A percentile compares a stretch with the other conserved stretches of the same genome.
Conservation (phyloP, 2,329 filamentous ascomycete genomes). For the Phialophora tarda region DNA sequence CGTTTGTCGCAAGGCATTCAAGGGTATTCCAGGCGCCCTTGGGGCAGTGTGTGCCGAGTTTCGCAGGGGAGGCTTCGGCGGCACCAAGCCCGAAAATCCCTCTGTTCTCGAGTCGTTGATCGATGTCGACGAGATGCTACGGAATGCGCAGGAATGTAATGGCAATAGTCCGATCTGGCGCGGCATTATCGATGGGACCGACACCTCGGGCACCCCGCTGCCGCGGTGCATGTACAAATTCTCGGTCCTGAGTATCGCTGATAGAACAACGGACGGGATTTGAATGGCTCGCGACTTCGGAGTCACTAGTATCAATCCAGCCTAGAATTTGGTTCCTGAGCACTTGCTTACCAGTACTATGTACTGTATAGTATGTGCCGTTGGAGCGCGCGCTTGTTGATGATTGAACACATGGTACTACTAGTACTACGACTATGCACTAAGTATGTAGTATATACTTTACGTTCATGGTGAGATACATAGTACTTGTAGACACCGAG, state of each 20-base stretch:
- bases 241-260: background rate
- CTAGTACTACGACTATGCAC: no score
- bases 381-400: no score
- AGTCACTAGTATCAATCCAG: no score
- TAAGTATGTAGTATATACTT: no score
- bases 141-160: conserved; percentile 1
- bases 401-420: no score
- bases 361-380: no score
- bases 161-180: background rate
- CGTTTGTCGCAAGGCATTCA: background rate
- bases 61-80: background rate
- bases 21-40: background rate
- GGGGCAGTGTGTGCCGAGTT: background rate
- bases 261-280: no score
- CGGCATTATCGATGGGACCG: background rate
- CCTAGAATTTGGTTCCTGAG: no score
- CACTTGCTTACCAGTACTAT: no score
- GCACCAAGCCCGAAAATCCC: background rate
- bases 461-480: no score
- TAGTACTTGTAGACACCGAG: no score
- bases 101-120: background rate
- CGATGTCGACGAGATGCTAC: background rate
- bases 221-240: background rate
- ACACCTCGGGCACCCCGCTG: background rate
- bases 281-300: no score